Conservation (phyloP, 2,329 filamentous ascomycete genomes). For the Botrytis sinoallii region DNA sequence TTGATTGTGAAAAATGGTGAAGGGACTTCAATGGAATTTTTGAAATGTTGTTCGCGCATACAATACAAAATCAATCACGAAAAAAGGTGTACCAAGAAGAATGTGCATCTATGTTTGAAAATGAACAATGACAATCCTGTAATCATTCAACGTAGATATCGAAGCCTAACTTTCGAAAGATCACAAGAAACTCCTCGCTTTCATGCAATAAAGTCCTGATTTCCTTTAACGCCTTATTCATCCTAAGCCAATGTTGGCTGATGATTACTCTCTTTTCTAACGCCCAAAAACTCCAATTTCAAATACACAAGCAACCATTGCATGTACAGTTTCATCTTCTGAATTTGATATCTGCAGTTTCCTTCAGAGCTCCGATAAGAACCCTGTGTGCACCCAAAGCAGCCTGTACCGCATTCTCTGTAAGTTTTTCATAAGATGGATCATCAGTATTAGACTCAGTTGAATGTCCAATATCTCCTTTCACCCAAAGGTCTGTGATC, state of each 20-base stretch:
- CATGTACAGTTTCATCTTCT: conserved; percentile 23
- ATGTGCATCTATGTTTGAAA: neutral
- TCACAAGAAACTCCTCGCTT: conserved; percentile 14
- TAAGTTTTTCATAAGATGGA: conserved; percentile 48
- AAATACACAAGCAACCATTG: neutral
- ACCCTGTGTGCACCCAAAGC: conserved; percentile 58
- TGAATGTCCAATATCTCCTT: conserved; percentile 56
- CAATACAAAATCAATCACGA: neutral
- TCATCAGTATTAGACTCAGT: conserved; percentile 42
- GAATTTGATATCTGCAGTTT: conserved; percentile 47
- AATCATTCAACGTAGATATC: conserved; percentile 1
- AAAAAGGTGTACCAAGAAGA: neutral
- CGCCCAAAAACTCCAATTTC: conserved; percentile 10
- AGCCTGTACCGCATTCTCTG: conserved; percentile 62
- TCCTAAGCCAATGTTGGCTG: conserved; percentile 1
- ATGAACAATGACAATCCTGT: neutral
- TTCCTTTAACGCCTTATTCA: conserved; percentile 12
- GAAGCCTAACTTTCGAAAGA: conserved; percentile 10
- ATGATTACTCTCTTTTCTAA: conserved; percentile 7
- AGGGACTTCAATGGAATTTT: neutral
- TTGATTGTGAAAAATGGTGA: neutral
- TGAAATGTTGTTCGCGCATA: neutral
- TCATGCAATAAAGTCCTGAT: neutral
- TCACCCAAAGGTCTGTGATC: conserved; percentile 92
- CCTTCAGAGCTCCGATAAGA: conserved; percentile 58